Evolutionary conservation across 805 yeast genomes (phyloP), one percentile per base, ranked within the genome.

Genomic region (Schizosaccharomyces japonicus): DNA sequence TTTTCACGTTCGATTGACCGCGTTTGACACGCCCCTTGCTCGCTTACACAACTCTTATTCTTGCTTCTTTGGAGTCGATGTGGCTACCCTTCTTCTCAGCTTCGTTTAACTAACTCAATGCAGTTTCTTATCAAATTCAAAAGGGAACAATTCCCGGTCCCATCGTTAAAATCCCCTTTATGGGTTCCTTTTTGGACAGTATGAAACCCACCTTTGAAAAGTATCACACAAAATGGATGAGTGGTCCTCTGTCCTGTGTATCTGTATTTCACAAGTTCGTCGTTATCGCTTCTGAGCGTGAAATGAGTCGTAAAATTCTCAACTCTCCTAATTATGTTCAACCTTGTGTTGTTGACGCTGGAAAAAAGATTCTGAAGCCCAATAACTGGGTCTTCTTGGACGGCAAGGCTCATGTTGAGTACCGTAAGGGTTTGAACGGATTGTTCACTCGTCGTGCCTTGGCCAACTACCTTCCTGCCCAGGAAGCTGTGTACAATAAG

Each of bases 261-360:
- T 85, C 95, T 2, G 90, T 90, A 52, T 90, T 90, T 71, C 98
- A 90, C 69, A 90, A 90, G 66, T 87, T 87, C 58, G 98, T 90
- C 39, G 92, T 90, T 47, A 82, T 87, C 62, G 95, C 94, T 5
- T 76, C 90, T 10, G 70, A 77, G 26, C 76, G 94, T 59, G 95
- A 84, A 55, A 67, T 85, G 51, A 80, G 94, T 28, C 75, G 95
- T 61, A 85, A 85, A 57, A 75, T 84, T 51, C 70, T 87, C 56
- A 77, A 74, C 58, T 75, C 93, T 17, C 93, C 95, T 34, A 70
- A 74, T 45, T 90, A 71, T 58, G 95, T 84, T 52, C 84, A 84
- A 63, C 98, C 98, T 4, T 90, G 98, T 66, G 94, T 90, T 51
- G 98, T 90, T 53, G 98, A 90, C 60, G 96, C 84, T 48, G 98